Evolutionary conservation across 176 grass and related monocot species (phyloP), one percentile per base, ranked within the genome.

Genomic region (Raddia distichophylla): DNA sequence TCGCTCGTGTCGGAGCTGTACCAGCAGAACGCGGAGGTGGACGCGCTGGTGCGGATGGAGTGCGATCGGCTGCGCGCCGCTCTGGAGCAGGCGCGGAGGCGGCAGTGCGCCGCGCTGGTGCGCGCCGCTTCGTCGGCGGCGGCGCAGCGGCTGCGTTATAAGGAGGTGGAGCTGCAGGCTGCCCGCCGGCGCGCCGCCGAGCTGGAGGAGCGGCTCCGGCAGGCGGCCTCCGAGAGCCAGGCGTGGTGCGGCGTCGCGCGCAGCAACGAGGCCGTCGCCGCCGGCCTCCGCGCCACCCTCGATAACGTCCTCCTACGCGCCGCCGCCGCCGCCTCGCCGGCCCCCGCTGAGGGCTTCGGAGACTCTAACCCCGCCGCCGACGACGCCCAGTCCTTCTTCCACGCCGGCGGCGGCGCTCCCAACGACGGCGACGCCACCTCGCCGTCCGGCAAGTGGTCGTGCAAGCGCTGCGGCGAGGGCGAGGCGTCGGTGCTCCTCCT

Each of bases 401-500:
- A 48, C 27, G 27, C 27, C 27, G 27, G 27, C 27, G 4, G 76
- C 3, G 5, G 3, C 2, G 47, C 0, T 8, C 2, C 5, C 9
- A 11, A 16, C 7, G 62, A 77, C 3, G 73, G 34, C 34, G 68
- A 20, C 37, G 7, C 17, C 18, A 42, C 12, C 4, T 42, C 81
- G 2, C 3, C 35, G 10, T 10, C 40, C 0, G 15, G 40, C 49
- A 80, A 12, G 33, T 78, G 69, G 70, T 47, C 73, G 33, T 95
- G 93, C 69, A 64, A 51, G 69, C 43, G 72, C 4, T 95, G 93
- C 64, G 64, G 77, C 12, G 74, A 17, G 2, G 5, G 45, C 3
- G 90, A 92, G 32, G 84, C 69, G 58, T 64, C 77, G 16, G 89
- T 90, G 62, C 83, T 95, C 13, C 57, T 95, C 50, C 82, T 92